These are phyloP conservation scores for Poronia punctata DNA, from an alignment of 495 filamentous ascomycete species.

Conservation along the genomic window DNA sequence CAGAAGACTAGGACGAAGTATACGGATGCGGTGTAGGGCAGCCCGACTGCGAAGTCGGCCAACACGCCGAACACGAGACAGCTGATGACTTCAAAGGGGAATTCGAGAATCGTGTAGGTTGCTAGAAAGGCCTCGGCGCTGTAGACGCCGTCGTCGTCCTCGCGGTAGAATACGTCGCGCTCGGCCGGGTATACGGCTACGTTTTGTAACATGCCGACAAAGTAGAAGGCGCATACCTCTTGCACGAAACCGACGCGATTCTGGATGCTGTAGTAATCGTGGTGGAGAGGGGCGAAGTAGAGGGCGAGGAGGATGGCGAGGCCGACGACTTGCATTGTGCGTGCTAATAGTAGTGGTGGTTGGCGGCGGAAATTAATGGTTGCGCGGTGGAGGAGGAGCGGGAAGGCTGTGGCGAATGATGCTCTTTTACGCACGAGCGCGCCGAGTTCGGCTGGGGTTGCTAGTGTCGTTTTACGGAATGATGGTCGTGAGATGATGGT, in stretches of 20 bases:
- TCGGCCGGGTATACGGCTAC: conserved; percentile 64
- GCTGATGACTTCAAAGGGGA: conserved; percentile 61
- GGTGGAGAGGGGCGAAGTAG: conserved; percentile 64
- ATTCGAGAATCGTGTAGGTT: conserved; percentile 57
- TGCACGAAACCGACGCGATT: conserved; percentile 66
- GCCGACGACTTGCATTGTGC: conserved; percentile 61
- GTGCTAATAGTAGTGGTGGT: conserved; percentile 54
- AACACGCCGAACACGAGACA: conserved; percentile 58
- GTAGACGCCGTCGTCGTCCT: conserved; percentile 62
- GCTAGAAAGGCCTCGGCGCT: conserved; percentile 60
- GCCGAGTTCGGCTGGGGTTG: conserved; percentile 64
- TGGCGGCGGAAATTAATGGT: conserved; percentile 61
- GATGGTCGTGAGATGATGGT: conserved; percentile 16
- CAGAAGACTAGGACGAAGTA: conserved; percentile 62
- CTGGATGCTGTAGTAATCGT: conserved; percentile 60
- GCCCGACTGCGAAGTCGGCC: conserved; percentile 51
- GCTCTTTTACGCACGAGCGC: conserved; percentile 54
- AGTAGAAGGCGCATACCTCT: conserved; percentile 63
- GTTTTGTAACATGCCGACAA: conserved; percentile 73
- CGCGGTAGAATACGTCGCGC: conserved; percentile 63
- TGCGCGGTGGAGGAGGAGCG: conserved; percentile 58
- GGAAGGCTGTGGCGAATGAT: conserved; percentile 53
- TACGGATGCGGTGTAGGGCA: conserved; percentile 51
- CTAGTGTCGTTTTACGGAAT: conserved; percentile 32
- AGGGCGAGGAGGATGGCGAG: conserved; percentile 58